A percentile compares a stretch with the other conserved stretches of the same genome.
Evolutionary conservation across 2,329 filamentous ascomycete species (phyloP).

Genomic region (Leptographium galeiforme): DNA sequence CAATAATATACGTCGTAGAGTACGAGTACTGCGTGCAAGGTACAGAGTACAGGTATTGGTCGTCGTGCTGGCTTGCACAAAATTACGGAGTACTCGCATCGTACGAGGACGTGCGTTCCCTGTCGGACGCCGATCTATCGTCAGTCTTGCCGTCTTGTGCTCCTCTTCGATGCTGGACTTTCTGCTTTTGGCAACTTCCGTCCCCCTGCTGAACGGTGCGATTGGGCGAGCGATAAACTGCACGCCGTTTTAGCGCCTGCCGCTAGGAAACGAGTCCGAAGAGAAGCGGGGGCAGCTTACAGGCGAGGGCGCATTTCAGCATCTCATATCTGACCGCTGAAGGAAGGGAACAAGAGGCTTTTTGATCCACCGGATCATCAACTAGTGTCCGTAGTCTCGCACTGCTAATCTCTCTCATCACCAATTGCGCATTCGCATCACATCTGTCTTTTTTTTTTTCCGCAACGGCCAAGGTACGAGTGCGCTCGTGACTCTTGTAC

Average conservation of each 20-base stretch:
- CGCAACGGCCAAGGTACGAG: not conserved
- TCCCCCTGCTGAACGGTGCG: not conserved
- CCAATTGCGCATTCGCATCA: not conserved
- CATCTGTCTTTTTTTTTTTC: not conserved
- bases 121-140: too few species aligned
- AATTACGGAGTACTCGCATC: too few species aligned
- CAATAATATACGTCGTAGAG: too few species aligned
- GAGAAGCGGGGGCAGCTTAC: not conserved
- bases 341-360: not conserved
- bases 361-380: not conserved
- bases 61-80: too few species aligned
- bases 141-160: not conserved
- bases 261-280: not conserved
- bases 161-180: not conserved
- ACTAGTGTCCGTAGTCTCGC: not conserved
- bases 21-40: too few species aligned
- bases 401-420: not conserved
- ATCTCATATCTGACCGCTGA: not conserved
- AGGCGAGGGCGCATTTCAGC: not conserved
- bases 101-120: too few species aligned
- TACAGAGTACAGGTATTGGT: too few species aligned
- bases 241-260: not conserved
- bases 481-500: not conserved
- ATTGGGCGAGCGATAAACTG: slow-evolving; percentile 1
- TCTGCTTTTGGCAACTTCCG: not conserved